Base-by-base conservation (phyloP, 2,329 filamentous ascomycete species). In the Fusarium sublunatum region DNA sequence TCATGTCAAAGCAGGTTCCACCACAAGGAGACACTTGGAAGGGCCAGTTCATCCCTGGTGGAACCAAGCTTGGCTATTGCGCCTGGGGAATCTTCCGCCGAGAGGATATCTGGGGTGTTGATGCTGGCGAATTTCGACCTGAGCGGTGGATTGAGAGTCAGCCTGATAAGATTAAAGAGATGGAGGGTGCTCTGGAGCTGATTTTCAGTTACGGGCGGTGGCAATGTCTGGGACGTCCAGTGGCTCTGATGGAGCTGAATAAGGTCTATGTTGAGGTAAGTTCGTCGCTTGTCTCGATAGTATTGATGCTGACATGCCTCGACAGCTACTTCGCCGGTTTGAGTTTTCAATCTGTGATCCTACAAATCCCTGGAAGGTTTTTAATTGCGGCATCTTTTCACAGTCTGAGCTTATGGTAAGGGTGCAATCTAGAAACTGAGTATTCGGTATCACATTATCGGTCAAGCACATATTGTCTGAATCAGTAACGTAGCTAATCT, bases 241-340 rank as follows among this genome's bases (percentile, higher is more conserved):
- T 80, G 24, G 77, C 78, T 1, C 46, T 74, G 8, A 74, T 81
- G 64, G 77, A 80, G 61, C 24, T 79, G 49, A 77, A 77, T 38
- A 76, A 76, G 68, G 46, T 75, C 3, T 71, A 78, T 29, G 77
- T 80, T 19, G 79, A 83, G 74, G 77, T 78, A 42, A 58, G 56
- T 12, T 13, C 0, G 1, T 13, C 2, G 2, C 1, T 8, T 1
- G 7, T 11, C 4, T 10, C 2, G 6, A 5, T 7, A 12, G 7
- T 4, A 12, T 1, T 1, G 11, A 10, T 13, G 4, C 55, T 57
- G 9, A 66, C 2, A 8, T 12, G n/a, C 13, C 25, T 5, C 0
- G 3, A 9, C 19, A 76, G 75, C 51, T 77, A 3, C 47, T 76
- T 15, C 63, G 73, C 5, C 66, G 67, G 1, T 76, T 74, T 42